Base-by-base conservation (phyloP, 192 early-diverging fungal genomes). In the Coemansia sp. region DNA sequence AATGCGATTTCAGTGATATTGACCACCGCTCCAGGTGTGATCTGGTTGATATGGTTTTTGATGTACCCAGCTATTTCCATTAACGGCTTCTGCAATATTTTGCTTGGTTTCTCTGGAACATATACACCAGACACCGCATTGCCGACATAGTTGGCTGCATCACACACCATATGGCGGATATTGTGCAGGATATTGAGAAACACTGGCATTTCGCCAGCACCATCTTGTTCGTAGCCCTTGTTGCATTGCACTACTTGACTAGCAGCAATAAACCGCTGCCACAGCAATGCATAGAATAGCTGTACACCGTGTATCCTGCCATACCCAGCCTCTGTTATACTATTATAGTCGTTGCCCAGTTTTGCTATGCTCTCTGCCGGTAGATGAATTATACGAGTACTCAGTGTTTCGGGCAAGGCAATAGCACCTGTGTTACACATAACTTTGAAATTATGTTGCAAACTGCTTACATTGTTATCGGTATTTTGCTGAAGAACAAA, bases 201-300 rank as follows among this genome's bases (percentile, higher is more conserved):
- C n/a, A 66, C 48, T 5, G 64, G 48, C 34, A 45, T 40, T 0
- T 62, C 25, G 22, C 29, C 12, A 22, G 49, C 48, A n/a, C 8
- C 20, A 31, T 62, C 70, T 4, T 48, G 29, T n/a, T 52, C 7
- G 22, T 40, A 33, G 17, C 45, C 20, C 48, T 8, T 18, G 0
- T 7, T 18, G 22, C 22, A 10, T 22, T 61, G 56, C 4, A 61
- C 36, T n/a, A 22, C 25, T 2, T 25, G 51, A 5, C 18, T 54
- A 54, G 63, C 64, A 22, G 48, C 58, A 3, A 72, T 30, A 34
- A 56, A 61, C 4, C 70, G 63, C 52, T 72, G 70, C 70, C 70
- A 72, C n/a, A 72, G 59, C 1, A 72, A 8, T n/a, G 70, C 70
- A 36, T 72, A 72, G 28, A 72, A 42, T 61, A 72, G 42, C 48